A percentile compares a stretch with the other conserved stretches of the same genome.
Evolutionary conservation across 257 asterid genomes (phyloP).

Genomic region (Nicotiana sylvestris): DNA sequence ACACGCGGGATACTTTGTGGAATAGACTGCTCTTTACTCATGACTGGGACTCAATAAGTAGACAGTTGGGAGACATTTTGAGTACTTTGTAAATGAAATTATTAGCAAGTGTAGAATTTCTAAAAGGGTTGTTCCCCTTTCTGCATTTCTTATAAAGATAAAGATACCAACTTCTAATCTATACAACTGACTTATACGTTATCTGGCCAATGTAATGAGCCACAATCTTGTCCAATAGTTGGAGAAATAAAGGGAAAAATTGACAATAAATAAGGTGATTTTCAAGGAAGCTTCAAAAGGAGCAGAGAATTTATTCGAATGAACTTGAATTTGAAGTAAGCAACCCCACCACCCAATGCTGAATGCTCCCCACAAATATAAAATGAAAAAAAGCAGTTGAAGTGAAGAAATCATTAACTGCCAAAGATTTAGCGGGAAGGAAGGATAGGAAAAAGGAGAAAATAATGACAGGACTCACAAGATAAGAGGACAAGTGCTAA

Average conservation of each 20-base stretch:
- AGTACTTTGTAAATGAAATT: neutral
- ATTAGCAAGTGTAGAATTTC: neutral
- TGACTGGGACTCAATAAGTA: no score
- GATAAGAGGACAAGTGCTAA: conserved; percentile 7
- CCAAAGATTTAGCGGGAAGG: conserved; percentile 16
- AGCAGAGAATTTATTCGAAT: neutral
- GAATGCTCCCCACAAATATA: neutral
- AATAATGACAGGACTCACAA: conserved; percentile 10
- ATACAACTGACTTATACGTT: neutral
- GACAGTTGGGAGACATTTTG: neutral
- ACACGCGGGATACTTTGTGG: no score
- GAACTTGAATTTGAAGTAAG: neutral
- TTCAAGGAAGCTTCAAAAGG: neutral
- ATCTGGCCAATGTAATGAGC: neutral
- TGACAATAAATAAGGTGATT: neutral
- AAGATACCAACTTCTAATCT: neutral
- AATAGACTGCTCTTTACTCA: no score
- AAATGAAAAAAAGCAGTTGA: neutral
- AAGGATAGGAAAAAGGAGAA: neutral
- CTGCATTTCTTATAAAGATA: neutral
- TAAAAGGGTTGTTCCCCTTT: neutral
- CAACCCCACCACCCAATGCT: neutral
- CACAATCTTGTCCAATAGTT: neutral
- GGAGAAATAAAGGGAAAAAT: neutral
- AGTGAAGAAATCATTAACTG: neutral